Evolutionary conservation across 2,329 filamentous ascomycete species (phyloP).

Genomic region (Claviceps sp.): DNA sequence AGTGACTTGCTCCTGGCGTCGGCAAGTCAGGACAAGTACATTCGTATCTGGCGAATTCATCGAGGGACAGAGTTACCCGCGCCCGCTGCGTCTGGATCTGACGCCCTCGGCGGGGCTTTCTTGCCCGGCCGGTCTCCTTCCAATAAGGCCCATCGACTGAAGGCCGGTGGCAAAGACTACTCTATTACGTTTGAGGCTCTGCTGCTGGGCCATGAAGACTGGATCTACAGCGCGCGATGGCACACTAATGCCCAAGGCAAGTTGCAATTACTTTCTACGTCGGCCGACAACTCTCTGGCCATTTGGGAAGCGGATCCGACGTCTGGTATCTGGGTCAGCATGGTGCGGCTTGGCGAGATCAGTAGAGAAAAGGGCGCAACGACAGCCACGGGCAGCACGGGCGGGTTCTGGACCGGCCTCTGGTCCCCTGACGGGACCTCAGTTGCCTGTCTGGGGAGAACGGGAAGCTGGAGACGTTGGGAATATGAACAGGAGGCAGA

Average conservation of each 20-base stretch:
- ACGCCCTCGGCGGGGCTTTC: slow-evolving; percentile 44
- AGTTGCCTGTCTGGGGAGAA: slow-evolving; percentile 74
- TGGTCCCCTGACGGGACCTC: slow-evolving; percentile 70
- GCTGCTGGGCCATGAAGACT: slow-evolving; percentile 90
- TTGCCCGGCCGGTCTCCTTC: slow-evolving; percentile 60
- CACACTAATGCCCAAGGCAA: slow-evolving; percentile 35
- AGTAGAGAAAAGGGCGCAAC: slow-evolving; percentile 91
- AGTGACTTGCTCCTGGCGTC: slow-evolving; percentile 76
- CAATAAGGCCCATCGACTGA: slow-evolving; percentile 77
- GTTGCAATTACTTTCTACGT: slow-evolving; percentile 71
- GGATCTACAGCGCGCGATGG: slow-evolving; percentile 89
- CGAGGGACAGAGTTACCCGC: slow-evolving; percentile 51
- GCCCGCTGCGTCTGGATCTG: slow-evolving; percentile 37
- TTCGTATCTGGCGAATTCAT: slow-evolving; percentile 82
- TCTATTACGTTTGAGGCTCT: slow-evolving; percentile 88
- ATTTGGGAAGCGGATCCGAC: slow-evolving; percentile 79
- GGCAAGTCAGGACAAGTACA: slow-evolving; percentile 94
- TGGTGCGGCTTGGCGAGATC: slow-evolving; percentile 78
- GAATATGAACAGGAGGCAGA: slow-evolving; percentile 45
- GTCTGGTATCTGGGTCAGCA: slow-evolving; percentile 86
- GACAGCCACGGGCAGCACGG: slow-evolving; percentile 87
- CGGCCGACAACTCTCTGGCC: slow-evolving; percentile 86
- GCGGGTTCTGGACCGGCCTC: slow-evolving; percentile 90
- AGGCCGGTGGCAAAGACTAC: slow-evolving; percentile 47
- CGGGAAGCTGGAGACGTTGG: slow-evolving; percentile 90